phyloP scores from a whole-genome alignment of 2,329 filamentous ascomycete species.

The Elsinoe australis region DNA sequence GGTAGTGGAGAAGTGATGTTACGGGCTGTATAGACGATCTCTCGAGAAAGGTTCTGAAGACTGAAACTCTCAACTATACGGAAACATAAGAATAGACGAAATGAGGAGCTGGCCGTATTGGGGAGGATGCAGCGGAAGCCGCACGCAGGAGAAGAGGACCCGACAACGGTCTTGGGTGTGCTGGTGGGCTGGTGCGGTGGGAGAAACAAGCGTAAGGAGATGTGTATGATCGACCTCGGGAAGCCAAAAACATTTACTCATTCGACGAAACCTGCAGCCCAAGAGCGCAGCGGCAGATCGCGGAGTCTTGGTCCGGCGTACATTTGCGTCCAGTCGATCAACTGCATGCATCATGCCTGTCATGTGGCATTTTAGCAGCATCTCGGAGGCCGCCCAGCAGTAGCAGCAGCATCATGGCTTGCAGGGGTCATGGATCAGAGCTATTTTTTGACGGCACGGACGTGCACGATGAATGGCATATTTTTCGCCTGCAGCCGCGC shows the following conservation, averaged over 20 bases:
- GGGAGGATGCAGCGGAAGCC: no score
- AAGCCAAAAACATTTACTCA: not conserved
- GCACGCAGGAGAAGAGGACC: not conserved
- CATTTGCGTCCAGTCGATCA: no score
- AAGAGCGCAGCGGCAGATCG: not conserved
- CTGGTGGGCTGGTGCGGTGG: no score
- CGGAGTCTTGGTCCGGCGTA: not conserved
- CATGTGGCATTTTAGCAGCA: no score
- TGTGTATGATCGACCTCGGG: not conserved
- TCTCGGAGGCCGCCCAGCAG: no score
- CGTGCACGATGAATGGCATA: no score
- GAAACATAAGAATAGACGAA: not conserved
- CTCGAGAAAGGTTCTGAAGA: no score
- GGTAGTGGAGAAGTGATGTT: not conserved
- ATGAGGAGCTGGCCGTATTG: not conserved
- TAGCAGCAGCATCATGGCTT: not conserved
- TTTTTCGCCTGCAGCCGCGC: not conserved
- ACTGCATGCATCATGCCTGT: no score
- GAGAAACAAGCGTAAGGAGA: not conserved
- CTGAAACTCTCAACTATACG: no score
- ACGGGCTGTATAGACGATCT: no score
- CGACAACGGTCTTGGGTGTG: not conserved
- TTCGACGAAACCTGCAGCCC: no score
- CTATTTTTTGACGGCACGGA: not conserved
- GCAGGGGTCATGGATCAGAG: not conserved